A percentile compares a stretch with the other conserved stretches of the same genome.
These are phyloP conservation scores for Nicotiana tomentosiformis DNA, from an alignment of 257 asterid species.

Conservation along the genomic window DNA sequence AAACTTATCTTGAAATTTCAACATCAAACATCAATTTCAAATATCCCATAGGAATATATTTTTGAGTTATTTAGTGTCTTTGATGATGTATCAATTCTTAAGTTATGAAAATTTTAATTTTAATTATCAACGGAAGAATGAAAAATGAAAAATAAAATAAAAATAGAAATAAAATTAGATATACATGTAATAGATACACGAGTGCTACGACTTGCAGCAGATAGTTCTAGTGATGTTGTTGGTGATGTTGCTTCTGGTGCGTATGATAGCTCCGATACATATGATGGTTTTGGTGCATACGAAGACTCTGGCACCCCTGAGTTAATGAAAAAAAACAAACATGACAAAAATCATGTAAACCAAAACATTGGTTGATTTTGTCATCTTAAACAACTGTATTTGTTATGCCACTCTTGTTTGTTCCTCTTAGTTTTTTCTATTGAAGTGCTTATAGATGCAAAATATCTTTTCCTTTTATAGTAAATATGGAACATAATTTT, in stretches of 20 bases:
- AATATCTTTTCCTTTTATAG: background rate
- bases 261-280: too few species aligned
- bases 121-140: too few species aligned
- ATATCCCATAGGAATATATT: background rate
- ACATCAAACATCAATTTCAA: background rate
- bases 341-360: background rate
- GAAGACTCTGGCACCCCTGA: too few species aligned
- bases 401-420: background rate
- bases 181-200: background rate
- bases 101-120: too few species aligned
- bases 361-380: background rate
- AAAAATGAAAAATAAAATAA: background rate
- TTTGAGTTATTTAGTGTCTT: background rate
- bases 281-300: too few species aligned
- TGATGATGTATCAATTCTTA: background rate
- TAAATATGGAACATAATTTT: background rate
- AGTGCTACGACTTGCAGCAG: background rate
- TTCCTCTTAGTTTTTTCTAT: background rate
- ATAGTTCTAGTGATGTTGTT: background rate
- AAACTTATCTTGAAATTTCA: background rate
- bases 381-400: background rate
- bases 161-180: too few species aligned
- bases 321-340: background rate
- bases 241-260: background rate
- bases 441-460: background rate